phyloP scores from a whole-genome alignment of 108 stramenopile species.

The Asterionellopsis glacialis region DNA sequence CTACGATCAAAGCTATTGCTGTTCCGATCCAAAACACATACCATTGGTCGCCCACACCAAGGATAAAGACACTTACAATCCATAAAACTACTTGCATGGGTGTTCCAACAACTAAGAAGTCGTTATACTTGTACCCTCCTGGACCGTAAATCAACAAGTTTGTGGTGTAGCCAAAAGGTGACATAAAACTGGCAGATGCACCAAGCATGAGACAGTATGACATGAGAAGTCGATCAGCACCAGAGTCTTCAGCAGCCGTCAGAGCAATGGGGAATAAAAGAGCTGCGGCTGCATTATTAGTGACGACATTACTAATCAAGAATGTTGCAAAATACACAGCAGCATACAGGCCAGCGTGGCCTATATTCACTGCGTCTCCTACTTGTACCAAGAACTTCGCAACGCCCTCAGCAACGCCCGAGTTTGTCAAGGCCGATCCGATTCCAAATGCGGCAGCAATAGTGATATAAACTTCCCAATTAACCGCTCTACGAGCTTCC shows the following conservation, averaged over 20 bases:
- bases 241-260: conserved; percentile 66
- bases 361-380: conserved; percentile 49
- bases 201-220: conserved; percentile 73
- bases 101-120: conserved; percentile 68
- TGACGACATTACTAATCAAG: conserved; percentile 74
- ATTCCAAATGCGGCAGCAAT: conserved; percentile 83
- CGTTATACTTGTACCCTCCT: conserved; percentile 77
- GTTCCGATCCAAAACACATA: conserved; percentile 5
- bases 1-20: background rate
- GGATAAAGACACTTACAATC: conserved; percentile 15
- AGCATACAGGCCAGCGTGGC: conserved; percentile 67
- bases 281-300: conserved; percentile 88
- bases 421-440: conserved; percentile 68
- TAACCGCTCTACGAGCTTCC: conserved; percentile 73
- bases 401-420: conserved; percentile 66
- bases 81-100: conserved; percentile 81
- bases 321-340: conserved; percentile 84
- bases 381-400: conserved; percentile 51
- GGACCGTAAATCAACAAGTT: conserved; percentile 84
- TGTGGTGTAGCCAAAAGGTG: conserved; percentile 79
- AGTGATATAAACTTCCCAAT: conserved; percentile 80
- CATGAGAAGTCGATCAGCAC: conserved; percentile 57
- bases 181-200: conserved; percentile 77
- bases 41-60: background rate
- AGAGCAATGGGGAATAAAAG: conserved; percentile 82